Evolutionary conservation across 2,329 filamentous ascomycete species (phyloP).

Genomic region (Trichophyton equinum): DNA sequence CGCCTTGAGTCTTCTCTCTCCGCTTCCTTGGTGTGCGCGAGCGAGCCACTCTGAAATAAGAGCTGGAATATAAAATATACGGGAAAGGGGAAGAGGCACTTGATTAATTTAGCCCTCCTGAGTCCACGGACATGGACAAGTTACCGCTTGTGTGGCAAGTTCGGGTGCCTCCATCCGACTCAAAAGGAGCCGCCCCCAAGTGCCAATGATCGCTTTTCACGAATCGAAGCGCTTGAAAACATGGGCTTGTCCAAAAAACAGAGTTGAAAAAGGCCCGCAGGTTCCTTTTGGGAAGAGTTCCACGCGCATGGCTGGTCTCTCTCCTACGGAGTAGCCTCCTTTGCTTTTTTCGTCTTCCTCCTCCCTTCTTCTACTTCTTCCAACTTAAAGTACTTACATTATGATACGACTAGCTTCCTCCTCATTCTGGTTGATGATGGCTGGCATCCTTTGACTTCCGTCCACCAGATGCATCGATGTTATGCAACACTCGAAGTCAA

Average conservation of each 20-base stretch:
- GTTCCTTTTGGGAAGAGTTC: slow-evolving; percentile 5
- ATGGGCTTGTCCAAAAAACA: slow-evolving; percentile 1
- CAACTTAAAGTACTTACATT: neutral
- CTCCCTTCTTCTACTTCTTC: neutral
- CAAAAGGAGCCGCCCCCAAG: slow-evolving; percentile 3
- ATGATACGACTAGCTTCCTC: neutral
- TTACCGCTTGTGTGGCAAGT: slow-evolving; percentile 3
- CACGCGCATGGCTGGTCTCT: slow-evolving; percentile 4
- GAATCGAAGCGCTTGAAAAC: neutral
- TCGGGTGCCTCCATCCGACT: slow-evolving; percentile 3
- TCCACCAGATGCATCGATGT: neutral
- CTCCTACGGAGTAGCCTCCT: neutral
- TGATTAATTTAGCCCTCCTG: neutral
- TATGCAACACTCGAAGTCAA: neutral
- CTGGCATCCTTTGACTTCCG: neutral
- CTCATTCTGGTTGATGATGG: no score
- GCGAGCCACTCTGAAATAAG: neutral
- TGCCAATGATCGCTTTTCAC: slow-evolving; percentile 1
- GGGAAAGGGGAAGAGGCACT: neutral
- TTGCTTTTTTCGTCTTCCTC: neutral
- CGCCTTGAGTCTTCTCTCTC: neutral
- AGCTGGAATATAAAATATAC: neutral
- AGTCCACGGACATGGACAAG: neutral
- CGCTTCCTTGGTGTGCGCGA: neutral
- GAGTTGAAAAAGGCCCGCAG: slow-evolving; percentile 1